Conservation (phyloP, 495 filamentous ascomycete genomes). For the Daldinia decipiens region DNA sequence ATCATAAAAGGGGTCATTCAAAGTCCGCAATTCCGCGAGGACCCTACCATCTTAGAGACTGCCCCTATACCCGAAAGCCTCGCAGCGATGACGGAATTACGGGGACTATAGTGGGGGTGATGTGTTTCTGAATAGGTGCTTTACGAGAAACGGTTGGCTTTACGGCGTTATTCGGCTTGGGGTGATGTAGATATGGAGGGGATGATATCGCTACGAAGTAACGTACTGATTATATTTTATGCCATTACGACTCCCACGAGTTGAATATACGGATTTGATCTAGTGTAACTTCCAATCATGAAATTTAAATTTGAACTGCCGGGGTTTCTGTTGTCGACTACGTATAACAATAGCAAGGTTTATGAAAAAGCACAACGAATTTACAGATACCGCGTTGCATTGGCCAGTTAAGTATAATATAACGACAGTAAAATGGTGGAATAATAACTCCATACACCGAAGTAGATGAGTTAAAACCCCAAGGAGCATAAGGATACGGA, state of each 20-base stretch:
- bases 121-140: background rate
- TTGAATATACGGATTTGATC: background rate
- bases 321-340: too few species aligned
- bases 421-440: too few species aligned
- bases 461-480: too few species aligned
- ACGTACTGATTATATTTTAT: background rate
- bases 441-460: too few species aligned
- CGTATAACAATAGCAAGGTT: too few species aligned
- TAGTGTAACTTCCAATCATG: background rate
- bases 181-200: background rate
- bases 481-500: too few species aligned
- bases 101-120: background rate
- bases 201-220: background rate
- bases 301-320: too few species aligned
- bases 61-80: conserved; percentile 33
- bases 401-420: too few species aligned
- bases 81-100: conserved; percentile 11
- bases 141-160: background rate
- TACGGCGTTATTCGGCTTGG: background rate
- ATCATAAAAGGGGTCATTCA: conserved; percentile 31
- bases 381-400: too few species aligned
- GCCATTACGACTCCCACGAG: background rate
- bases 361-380: too few species aligned
- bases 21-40: conserved; percentile 26
- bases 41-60: conserved; percentile 32